Base-by-base conservation (phyloP, 352 stramenopile species). In the Pythium phragmiticola region DNA sequence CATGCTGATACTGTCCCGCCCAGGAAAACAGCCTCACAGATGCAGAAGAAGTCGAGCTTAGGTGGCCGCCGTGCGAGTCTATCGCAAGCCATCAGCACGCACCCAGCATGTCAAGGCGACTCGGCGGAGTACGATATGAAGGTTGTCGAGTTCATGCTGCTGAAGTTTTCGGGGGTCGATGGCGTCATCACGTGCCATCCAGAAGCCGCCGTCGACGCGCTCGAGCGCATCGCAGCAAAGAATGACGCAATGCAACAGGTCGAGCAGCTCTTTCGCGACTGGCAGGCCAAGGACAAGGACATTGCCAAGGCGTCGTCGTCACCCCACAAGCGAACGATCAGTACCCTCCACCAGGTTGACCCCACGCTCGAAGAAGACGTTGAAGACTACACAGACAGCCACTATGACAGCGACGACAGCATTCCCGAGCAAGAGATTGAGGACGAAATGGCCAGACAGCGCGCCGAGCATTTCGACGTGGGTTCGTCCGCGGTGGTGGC, bases 221-320 rank as follows among this genome's bases (percentile, higher is more conserved):
- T 42, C 19, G 33, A 76, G 19, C 71, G 72, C 26, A 68, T 76
- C n/a, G 49, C 34, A 7, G 43, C 53, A 0, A 76, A 74, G 28
- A 69, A 43, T n/a, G 53, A 69, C 19, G 69, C 69, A 34, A 73
- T 76, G 59, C 45, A 60, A 14, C 60, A 78, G 34, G 73, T 72
- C 9, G 63, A 80, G 42, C 67, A 78, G 57, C 46, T 77, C 30
- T 76, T 80, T 23, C 61, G 46, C n/a, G 64, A 63, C 45, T 78
- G 73, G 73, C 73, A 77, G 36, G 57, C 57, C n/a, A 70, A 72
- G 47, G 69, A 65, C 51, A 51, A 12, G 6, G 34, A 39, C 34
- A 39, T 13, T 39, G 49, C 13, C 19, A 70, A 65, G 33, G 17
- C n/a, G 6, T 39, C 26, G 41, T 28, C 36, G 41, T 57, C 39